Evolutionary conservation across 345 rosid genomes (phyloP).

Genomic region (Geranium rotundifolium): DNA sequence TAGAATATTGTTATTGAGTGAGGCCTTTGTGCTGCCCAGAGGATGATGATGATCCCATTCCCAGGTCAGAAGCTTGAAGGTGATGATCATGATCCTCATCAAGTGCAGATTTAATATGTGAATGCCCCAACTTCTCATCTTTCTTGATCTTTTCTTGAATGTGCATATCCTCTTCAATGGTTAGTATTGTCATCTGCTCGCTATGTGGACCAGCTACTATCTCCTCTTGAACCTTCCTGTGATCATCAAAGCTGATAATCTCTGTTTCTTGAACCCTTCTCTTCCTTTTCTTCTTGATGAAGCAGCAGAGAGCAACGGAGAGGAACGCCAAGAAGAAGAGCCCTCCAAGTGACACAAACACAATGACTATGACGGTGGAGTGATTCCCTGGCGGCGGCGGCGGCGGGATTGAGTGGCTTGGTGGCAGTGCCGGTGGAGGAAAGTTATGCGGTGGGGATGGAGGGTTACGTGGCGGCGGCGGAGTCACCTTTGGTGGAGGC

Average conservation of each 20-base stretch:
- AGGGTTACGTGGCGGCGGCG: constrained; percentile 12
- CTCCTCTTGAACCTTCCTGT: constrained; percentile 39
- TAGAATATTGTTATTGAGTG: too few relatives aligned
- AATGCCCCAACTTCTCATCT: constrained; percentile 11
- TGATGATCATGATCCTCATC: constrained; percentile 7
- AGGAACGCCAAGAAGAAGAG: constrained; percentile 50
- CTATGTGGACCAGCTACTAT: constrained; percentile 40
- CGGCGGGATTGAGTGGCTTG: constrained; percentile 2
- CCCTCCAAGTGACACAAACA: constrained; percentile 52
- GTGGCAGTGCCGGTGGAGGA: constrained; percentile 35
- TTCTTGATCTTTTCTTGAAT: constrained; percentile 29
- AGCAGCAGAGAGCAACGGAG: constrained; percentile 46
- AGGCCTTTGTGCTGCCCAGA: too few relatives aligned
- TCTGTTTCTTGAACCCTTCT: constrained; percentile 24
- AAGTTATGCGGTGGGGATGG: constrained; percentile 18
- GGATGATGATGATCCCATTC: constrained; percentile 13
- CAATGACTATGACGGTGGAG: constrained; percentile 36
- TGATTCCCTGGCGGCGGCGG: constrained; percentile 37
- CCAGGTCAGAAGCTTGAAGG: constrained; percentile 11
- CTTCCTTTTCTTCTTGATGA: constrained; percentile 42
- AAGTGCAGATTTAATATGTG: constrained; percentile 8
- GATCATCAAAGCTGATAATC: constrained; percentile 32
- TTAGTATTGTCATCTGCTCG: constrained; percentile 24
- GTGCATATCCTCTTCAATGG: constrained; percentile 44
- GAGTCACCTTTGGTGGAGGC: constrained; percentile 7